Percentiles rank a stretch among this genome's conserved stretches.
These are phyloP conservation scores for Echium plantagineum DNA, from an alignment of 257 asterid species.

Conservation along the genomic window DNA sequence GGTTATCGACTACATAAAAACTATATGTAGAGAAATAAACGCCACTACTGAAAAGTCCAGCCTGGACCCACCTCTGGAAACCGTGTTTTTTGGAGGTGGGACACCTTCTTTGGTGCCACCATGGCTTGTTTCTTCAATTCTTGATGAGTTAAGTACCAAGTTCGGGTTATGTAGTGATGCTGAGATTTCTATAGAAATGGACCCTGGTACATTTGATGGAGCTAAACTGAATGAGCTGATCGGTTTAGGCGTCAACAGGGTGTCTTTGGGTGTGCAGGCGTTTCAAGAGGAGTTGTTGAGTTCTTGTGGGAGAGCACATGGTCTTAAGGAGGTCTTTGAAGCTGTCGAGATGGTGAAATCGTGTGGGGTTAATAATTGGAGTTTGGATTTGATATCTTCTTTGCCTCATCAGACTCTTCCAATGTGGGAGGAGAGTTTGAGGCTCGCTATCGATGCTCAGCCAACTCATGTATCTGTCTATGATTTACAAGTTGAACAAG, in stretches of 20 bases:
- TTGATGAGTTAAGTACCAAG: constrained; percentile 41
- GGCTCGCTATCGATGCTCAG: constrained; percentile 40
- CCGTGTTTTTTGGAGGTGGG: constrained; percentile 89
- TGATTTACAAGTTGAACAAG: constrained; percentile 85
- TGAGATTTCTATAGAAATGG: constrained; percentile 98
- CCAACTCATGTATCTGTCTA: constrained; percentile 89
- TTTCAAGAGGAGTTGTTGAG: constrained; percentile 74
- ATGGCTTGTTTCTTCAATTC: constrained; percentile 40
- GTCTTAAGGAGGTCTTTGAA: constrained; percentile 54
- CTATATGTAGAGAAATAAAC: constrained; percentile 57
- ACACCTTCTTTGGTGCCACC: constrained; percentile 95
- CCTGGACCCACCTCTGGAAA: constrained; percentile 57
- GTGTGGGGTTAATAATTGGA: constrained; percentile 71
- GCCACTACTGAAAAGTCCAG: constrained; percentile 33
- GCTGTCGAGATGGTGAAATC: constrained; percentile 62
- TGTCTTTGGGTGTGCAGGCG: constrained; percentile 88
- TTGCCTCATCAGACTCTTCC: constrained; percentile 65
- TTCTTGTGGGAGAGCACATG: constrained; percentile 94
- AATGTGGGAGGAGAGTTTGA: constrained; percentile 92
- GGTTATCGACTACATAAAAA: constrained; percentile 47
- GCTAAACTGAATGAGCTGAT: constrained; percentile 41
- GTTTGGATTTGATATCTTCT: constrained; percentile 83
- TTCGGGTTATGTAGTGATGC: constrained; percentile 56
- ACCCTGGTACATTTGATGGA: constrained; percentile 82
- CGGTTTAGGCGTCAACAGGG: constrained; percentile 74